Percentiles rank a stretch among this genome's conserved stretches.
These are phyloP conservation scores for Periconia sp. DNA, from an alignment of 2,329 filamentous ascomycete genomes.

Conservation along the genomic window DNA sequence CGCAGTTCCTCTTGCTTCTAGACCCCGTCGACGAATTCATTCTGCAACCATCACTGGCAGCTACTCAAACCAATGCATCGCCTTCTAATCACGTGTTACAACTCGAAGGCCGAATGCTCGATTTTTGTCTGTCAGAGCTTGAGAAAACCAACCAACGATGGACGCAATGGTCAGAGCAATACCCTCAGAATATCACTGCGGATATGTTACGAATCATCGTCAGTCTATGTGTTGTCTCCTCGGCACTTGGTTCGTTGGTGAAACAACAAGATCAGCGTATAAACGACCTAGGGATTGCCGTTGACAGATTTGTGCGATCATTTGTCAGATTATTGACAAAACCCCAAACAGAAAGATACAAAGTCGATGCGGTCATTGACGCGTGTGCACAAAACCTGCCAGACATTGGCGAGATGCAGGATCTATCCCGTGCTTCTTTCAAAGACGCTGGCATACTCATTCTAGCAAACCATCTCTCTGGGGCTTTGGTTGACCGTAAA, in stretches of 20 bases:
- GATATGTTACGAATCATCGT: conserved; percentile 55
- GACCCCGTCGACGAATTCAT: conserved; percentile 14
- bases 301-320: conserved; percentile 23
- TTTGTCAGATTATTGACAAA: conserved; percentile 40
- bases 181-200: conserved; percentile 49
- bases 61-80: conserved; percentile 5
- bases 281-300: conserved; percentile 19
- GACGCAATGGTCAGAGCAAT: conserved; percentile 45
- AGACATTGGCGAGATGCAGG: conserved; percentile 18
- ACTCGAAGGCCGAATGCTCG: conserved; percentile 41
- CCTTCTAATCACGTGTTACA: conserved; percentile 22
- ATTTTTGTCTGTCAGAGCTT: conserved; percentile 50
- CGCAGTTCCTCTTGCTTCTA: conserved; percentile 54
- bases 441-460: conserved; percentile 35
- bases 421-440: conserved; percentile 20
- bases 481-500: conserved; percentile 30
- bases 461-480: conserved; percentile 33
- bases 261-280: conserved; percentile 24
- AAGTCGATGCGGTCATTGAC: conserved; percentile 47
- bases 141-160: conserved; percentile 50
- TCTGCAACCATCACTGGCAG: conserved; percentile 3
- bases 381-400: conserved; percentile 37
- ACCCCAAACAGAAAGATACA: conserved; percentile 45
- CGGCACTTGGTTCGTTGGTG: conserved; percentile 30
- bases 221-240: conserved; percentile 50